Evolutionary conservation across 2,329 filamentous ascomycete genomes (phyloP), one percentile per base, ranked within the genome.

Genomic region (Allantophomopsis cytisporea): DNA sequence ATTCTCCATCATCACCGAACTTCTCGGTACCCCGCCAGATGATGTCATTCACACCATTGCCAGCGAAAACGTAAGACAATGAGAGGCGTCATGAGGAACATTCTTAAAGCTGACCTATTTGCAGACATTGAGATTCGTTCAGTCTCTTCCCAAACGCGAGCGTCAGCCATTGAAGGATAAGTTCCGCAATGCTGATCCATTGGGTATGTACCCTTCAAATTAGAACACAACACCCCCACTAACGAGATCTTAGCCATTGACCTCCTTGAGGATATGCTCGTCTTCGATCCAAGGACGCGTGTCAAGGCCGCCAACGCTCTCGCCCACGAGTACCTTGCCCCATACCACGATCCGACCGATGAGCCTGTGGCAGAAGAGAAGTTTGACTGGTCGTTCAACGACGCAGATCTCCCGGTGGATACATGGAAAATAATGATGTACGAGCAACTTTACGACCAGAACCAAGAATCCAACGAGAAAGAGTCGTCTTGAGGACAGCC

Each of bases 351-450:
- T 58, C 88, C 91, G 7, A 91, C 84, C 35, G 91, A 98, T 55
- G 91, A 98, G 68, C 91, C 91, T 1, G 80, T 87, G 13, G 85
- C 91, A 16, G 85, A 94, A 45, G 88, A 95, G 68, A 95, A 94
- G 66, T 98, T 98, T 54, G 91, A 98, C 60, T 98, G 91, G 91
- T 95, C 88, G 39, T 98, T 98, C 66, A 96, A 96, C 60, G 91
- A 98, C 53, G 91, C 89, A 36, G 91, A 98, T 57, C 68, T 98
- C 41, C 89, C 91, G 1, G 88, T 96, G 38, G 91, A 98, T 58
- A 94, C 88, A n/a, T 98, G 91, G 91, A 98, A 98, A 69, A 95
- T 98, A 59, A 98, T 96, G 91, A 98, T 98, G 91, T 94, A 71
- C 57, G 82, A 52, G 44, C 51, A 54, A 55, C 48, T 43, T 30